These are phyloP conservation scores for Neophaeococcomyces aloes DNA, from an alignment of 2,329 filamentous ascomycete species.

Conservation along the genomic window DNA sequence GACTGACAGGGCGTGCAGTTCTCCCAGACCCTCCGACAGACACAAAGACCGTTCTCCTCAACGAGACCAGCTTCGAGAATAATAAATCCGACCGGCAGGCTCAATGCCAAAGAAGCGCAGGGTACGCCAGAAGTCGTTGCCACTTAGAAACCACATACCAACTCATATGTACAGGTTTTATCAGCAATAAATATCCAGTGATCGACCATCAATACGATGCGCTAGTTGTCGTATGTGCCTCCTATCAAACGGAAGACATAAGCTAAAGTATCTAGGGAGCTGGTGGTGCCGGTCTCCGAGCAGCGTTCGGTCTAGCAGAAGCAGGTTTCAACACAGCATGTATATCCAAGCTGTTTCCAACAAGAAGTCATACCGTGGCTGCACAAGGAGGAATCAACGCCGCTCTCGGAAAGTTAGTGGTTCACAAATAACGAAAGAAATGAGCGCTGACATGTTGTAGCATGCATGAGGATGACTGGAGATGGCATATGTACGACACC, in stretches of 20 bases:
- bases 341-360: slow-evolving; percentile 54
- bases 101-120: slow-evolving; percentile 88
- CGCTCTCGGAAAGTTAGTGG: slow-evolving; percentile 40
- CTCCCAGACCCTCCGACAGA: slow-evolving; percentile 51
- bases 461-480: slow-evolving; percentile 47
- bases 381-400: slow-evolving; percentile 56
- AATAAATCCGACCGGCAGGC: slow-evolving; percentile 45
- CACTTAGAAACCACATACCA: slow-evolving; percentile 62
- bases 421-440: background rate
- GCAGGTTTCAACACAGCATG: slow-evolving; percentile 56
- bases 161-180: background rate
- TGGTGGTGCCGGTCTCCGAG: slow-evolving; percentile 53
- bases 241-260: no score
- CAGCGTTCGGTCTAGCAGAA: slow-evolving; percentile 54
- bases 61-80: slow-evolving; percentile 66
- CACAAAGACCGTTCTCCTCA: slow-evolving; percentile 73
- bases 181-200: slow-evolving; percentile 2
- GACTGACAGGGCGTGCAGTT: slow-evolving; percentile 39
- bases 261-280: slow-evolving; percentile 31
- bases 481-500: slow-evolving; percentile 52
- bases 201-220: slow-evolving; percentile 86
- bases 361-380: slow-evolving; percentile 55
- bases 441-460: slow-evolving; percentile 20
- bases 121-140: slow-evolving; percentile 51
- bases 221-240: no score